Conservation (phyloP, 2,329 filamentous ascomycete species). For the Rhytidhysteron rufulum region DNA sequence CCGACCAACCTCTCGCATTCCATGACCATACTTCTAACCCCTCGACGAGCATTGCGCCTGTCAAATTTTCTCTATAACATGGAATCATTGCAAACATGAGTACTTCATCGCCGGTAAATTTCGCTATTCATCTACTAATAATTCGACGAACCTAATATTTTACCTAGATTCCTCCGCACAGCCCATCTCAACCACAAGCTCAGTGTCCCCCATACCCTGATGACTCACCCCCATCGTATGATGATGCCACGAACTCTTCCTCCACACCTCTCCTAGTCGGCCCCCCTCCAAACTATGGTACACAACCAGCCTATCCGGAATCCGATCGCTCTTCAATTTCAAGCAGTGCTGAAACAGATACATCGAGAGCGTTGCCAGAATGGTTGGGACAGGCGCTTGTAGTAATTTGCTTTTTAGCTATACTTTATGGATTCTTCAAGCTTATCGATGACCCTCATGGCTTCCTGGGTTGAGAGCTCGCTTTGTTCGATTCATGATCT, state of each 20-base stretch:
- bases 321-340: slow-evolving; percentile 25
- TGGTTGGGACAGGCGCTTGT: slow-evolving; percentile 25
- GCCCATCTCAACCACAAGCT: no score
- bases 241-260: slow-evolving; percentile 23
- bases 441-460: slow-evolving; percentile 19
- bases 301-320: slow-evolving; percentile 22
- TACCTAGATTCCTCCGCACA: neutral
- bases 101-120: slow-evolving; percentile 3
- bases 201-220: no score
- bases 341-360: slow-evolving; percentile 24
- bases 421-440: slow-evolving; percentile 29
- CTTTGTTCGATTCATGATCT: no score
- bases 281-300: slow-evolving; percentile 26
- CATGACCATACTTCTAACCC: neutral
- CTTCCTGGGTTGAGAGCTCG: neutral
- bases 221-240: slow-evolving; percentile 23
- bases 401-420: slow-evolving; percentile 20
- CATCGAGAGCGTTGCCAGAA: slow-evolving; percentile 21
- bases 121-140: slow-evolving; percentile 2
- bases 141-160: slow-evolving; percentile 3
- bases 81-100: slow-evolving; percentile 3
- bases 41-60: neutral
- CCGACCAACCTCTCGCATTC: neutral
- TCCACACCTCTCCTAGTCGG: slow-evolving; percentile 26
- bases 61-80: neutral